A percentile compares a stretch with the other conserved stretches of the same genome.
Evolutionary conservation across 1,284 basidiomycete species (phyloP).

Genomic region (Irpex sp.): DNA sequence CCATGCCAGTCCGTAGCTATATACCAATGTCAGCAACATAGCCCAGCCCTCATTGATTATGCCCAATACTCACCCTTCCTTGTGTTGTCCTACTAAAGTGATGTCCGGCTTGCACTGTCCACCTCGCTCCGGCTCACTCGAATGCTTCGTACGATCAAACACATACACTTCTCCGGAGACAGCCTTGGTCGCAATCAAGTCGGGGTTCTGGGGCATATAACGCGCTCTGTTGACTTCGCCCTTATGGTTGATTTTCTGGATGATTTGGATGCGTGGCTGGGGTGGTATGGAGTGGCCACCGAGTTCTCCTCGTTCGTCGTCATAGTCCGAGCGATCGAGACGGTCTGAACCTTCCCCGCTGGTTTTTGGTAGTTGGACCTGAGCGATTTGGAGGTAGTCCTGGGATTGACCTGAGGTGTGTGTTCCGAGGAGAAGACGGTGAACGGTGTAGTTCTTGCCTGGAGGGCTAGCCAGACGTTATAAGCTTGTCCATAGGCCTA

Average conservation of each 20-base stretch:
- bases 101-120: slow-evolving; percentile 91
- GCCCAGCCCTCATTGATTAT: not conserved
- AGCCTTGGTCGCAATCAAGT: slow-evolving; percentile 93
- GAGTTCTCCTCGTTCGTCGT: slow-evolving; percentile 90
- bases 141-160: slow-evolving; percentile 97
- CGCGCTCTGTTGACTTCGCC: slow-evolving; percentile 97
- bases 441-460: slow-evolving; percentile 87
- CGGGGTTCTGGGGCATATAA: slow-evolving; percentile 98
- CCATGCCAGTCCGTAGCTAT: slow-evolving; percentile 91
- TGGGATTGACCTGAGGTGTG: slow-evolving; percentile 95
- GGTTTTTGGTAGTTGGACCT: slow-evolving; percentile 87
- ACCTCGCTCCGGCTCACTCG: slow-evolving; percentile 83
- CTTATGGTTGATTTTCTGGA: slow-evolving; percentile 93
- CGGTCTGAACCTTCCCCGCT: slow-evolving; percentile 57
- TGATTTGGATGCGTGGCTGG: slow-evolving; percentile 80
- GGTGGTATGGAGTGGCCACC: slow-evolving; percentile 80
- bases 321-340: slow-evolving; percentile 78
- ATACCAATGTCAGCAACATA: not conserved
- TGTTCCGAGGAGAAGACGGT: slow-evolving; percentile 93
- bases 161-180: slow-evolving; percentile 87
- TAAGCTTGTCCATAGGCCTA: not conserved
- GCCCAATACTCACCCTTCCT: slow-evolving; percentile 74
- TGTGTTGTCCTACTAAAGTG: slow-evolving; percentile 80
- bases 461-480: slow-evolving; percentile 48
- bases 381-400: slow-evolving; percentile 96